Evolutionary conservation across 768 basidiomycete species (phyloP).

Genomic region (Calocera cornea): DNA sequence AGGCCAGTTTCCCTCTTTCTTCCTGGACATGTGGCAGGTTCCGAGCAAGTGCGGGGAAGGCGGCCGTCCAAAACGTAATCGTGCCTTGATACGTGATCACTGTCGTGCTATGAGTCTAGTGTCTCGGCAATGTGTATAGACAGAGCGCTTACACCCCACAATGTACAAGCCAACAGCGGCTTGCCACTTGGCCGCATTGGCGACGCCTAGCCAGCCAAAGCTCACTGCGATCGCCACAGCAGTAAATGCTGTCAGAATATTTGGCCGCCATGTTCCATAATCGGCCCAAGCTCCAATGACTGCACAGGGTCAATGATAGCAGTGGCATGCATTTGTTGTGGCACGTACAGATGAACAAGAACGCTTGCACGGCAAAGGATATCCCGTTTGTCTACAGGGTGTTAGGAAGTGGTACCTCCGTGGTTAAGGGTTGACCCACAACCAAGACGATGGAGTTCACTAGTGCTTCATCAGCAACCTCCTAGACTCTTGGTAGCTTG

Average conservation of each 20-base stretch:
- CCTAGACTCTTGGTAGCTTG: too few species aligned
- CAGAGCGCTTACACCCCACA: constrained; percentile 38
- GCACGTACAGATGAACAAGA: constrained; percentile 28
- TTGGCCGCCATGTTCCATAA: constrained; percentile 70
- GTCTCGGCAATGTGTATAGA: not conserved
- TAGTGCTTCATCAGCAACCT: constrained; percentile 18
- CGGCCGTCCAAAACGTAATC: constrained; percentile 72
- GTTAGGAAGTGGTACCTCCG: not conserved
- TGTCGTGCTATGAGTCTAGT: constrained; percentile 20
- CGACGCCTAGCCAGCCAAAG: constrained; percentile 67
- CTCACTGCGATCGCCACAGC: constrained; percentile 50
- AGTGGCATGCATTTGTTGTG: not conserved
- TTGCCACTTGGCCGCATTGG: constrained; percentile 49
- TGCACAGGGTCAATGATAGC: constrained; percentile 18
- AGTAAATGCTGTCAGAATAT: constrained; percentile 66
- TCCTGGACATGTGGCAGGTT: constrained; percentile 55
- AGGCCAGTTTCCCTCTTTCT: constrained; percentile 31
- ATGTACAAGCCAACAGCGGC: constrained; percentile 49
- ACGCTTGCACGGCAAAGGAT: constrained; percentile 63
- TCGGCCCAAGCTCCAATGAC: constrained; percentile 67
- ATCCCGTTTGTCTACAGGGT: constrained; percentile 47
- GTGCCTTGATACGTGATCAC: constrained; percentile 66
- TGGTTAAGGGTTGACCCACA: not conserved
- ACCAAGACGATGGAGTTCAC: constrained; percentile 67
- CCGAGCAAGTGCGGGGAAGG: constrained; percentile 60